Conservation (phyloP, 306 rosid genomes). For the Spatholobus suberectus region DNA sequence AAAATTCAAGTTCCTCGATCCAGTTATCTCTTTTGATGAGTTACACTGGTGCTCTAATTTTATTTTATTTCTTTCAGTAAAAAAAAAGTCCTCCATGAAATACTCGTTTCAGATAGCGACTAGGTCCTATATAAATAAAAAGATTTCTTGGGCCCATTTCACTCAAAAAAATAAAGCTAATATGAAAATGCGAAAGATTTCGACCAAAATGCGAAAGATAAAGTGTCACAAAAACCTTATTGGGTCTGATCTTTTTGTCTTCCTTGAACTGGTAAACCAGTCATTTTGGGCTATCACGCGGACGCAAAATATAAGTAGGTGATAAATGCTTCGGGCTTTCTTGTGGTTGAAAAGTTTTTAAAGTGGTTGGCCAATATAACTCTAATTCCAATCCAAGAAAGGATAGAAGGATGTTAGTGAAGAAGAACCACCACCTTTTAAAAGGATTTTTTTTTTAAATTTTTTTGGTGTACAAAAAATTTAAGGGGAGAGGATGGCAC, state of each 20-base stretch:
- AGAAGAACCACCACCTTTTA: neutral
- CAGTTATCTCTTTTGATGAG: neutral
- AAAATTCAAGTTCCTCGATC: neutral
- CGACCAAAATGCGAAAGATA: neutral
- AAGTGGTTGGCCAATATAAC: slow-evolving; percentile 10
- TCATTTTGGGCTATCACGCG: slow-evolving; percentile 17
- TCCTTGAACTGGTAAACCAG: neutral
- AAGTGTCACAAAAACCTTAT: neutral
- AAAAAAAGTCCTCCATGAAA: neutral
- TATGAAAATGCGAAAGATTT: neutral
- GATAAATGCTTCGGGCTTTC: slow-evolving; percentile 12
- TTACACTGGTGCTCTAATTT: neutral
- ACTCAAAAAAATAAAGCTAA: neutral
- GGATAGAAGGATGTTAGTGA: neutral
- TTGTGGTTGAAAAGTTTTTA: slow-evolving; percentile 23
- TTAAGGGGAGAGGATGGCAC: too few relatives aligned
- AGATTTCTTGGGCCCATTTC: neutral
- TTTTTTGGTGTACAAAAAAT: too few relatives aligned
- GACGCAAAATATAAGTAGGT: neutral
- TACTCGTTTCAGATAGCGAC: neutral
- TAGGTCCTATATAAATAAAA: neutral
- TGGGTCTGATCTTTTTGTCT: neutral
- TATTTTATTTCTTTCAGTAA: neutral
- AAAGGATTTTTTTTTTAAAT: too few relatives aligned
- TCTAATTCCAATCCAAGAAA: slow-evolving; percentile 13